Percentiles rank a stretch among this genome's conserved stretches.
Conservation (phyloP, 2,329 filamentous ascomycete species). For the Chaetomium olivaceum region DNA sequence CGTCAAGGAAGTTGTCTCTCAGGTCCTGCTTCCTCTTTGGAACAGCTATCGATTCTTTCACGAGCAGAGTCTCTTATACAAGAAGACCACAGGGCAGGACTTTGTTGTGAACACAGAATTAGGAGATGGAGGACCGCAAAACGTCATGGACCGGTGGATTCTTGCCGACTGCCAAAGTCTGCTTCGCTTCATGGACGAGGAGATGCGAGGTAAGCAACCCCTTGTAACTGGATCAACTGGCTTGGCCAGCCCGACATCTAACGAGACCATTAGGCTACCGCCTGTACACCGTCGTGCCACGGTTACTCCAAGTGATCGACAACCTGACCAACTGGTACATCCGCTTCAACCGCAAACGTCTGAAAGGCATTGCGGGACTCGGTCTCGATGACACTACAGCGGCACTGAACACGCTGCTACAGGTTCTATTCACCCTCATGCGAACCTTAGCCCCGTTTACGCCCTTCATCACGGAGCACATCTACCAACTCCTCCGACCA, state of each 20-base stretch:
- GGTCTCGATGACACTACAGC: constrained; percentile 68
- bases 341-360: constrained; percentile 83
- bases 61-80: constrained; percentile 78
- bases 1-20: constrained; percentile 91
- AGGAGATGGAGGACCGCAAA: constrained; percentile 40
- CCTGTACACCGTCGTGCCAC: constrained; percentile 86
- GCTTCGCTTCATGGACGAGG: constrained; percentile 85
- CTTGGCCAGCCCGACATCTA: background rate
- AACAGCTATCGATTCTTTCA: constrained; percentile 98
- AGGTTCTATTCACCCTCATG: constrained; percentile 86
- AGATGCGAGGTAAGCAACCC: constrained; percentile 67
- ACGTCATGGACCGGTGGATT: constrained; percentile 97
- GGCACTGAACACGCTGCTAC: constrained; percentile 89
- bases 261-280: constrained; percentile 57
- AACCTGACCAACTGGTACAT: constrained; percentile 99
- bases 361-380: constrained; percentile 85
- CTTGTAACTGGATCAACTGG: too few relatives aligned
- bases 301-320: constrained; percentile 82
- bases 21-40: constrained; percentile 88
- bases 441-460: constrained; percentile 90
- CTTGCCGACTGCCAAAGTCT: constrained; percentile 88
- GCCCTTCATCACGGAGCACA: constrained; percentile 91
- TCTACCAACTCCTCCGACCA: constrained; percentile 71
- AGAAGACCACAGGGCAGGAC: constrained; percentile 56
- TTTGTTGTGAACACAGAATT: constrained; percentile 55